Evolutionary conservation across 2,329 filamentous ascomycete genomes (phyloP), one percentile per base, ranked within the genome.

Genomic region (Hansfordia pulvinata): DNA sequence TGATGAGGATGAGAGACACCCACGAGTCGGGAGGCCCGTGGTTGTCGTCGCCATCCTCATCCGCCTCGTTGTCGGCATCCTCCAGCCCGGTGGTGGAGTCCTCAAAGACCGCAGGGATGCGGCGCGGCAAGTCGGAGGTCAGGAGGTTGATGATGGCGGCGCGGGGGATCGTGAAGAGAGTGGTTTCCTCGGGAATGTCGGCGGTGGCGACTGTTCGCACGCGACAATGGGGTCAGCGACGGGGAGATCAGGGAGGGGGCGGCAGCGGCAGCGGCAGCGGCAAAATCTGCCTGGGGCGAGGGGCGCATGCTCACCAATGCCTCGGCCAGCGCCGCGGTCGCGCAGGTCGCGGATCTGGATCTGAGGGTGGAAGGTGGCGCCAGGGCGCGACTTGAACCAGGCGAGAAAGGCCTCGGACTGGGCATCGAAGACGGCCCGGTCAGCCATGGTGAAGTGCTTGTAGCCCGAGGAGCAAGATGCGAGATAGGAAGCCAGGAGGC

Each of bases 81-180:
- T 54, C 47, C 39, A 35, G 33, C 23, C 34, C 44, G 27, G 34
- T 43, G 29, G 22, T 53, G 42, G 28, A 37, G 20, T 50, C 45
- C 10, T 50, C 50, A 30, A 78, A 64, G 31, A 75, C 49, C 23
- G 61, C 50, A 0, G 71, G 63, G 13, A 76, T 61, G 48, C 58
- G 61, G 39, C 50, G 55, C 14, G 66, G 63, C 17, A 93, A 60
- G 25, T 66, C 61, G 1, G 83, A 90, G 20, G 79, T 92, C 44
- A 77, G 65, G 13, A 69, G 60, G 38, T 69, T 80, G 44, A 93
- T 69, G 35, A 93, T 75, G 26, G 67, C 59, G 24, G 60, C 54
- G 34, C 80, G 72, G 3, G 84, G 83, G 34, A 93, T 80, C 24
- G 71, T 76, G 58, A 93, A 93, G 22, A 93, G 65, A 25, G 77